phyloP scores from a whole-genome alignment of 352 stramenopile genomes.

The Globisporangium iwayamae region DNA sequence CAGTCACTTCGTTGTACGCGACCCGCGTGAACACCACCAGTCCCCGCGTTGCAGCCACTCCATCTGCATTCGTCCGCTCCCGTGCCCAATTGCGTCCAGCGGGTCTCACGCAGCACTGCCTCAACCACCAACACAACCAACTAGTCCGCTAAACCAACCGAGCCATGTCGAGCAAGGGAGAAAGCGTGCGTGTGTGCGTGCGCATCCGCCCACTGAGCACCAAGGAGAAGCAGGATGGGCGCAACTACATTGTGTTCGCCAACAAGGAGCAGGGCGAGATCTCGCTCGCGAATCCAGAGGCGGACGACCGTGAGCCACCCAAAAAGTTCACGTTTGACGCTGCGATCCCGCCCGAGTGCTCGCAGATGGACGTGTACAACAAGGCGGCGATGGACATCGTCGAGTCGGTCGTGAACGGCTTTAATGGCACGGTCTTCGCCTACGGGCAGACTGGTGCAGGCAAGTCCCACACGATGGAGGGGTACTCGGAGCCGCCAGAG shows the following conservation, averaged over 20 bases:
- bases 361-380: slow-evolving; percentile 94
- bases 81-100: neutral
- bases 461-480: slow-evolving; percentile 89
- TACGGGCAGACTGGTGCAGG: slow-evolving; percentile 67
- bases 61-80: neutral
- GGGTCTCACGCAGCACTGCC: neutral
- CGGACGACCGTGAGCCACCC: slow-evolving; percentile 59
- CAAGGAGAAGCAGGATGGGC: slow-evolving; percentile 93
- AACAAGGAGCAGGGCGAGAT: slow-evolving; percentile 90
- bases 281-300: slow-evolving; percentile 83
- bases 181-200: slow-evolving; percentile 96
- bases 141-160: neutral
- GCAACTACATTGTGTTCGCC: slow-evolving; percentile 70
- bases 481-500: slow-evolving; percentile 58
- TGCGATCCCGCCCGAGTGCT: slow-evolving; percentile 91
- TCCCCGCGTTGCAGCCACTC: neutral
- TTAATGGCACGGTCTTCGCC: slow-evolving; percentile 15
- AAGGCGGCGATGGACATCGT: slow-evolving; percentile 89
- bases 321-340: slow-evolving; percentile 98
- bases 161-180: slow-evolving; percentile 61
- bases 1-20: neutral
- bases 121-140: neutral
- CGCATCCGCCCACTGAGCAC: slow-evolving; percentile 93
- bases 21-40: neutral
- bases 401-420: slow-evolving; percentile 27